These are phyloP conservation scores for Pulveroboletus frians DNA, from an alignment of 768 basidiomycete genomes.

Conservation along the genomic window DNA sequence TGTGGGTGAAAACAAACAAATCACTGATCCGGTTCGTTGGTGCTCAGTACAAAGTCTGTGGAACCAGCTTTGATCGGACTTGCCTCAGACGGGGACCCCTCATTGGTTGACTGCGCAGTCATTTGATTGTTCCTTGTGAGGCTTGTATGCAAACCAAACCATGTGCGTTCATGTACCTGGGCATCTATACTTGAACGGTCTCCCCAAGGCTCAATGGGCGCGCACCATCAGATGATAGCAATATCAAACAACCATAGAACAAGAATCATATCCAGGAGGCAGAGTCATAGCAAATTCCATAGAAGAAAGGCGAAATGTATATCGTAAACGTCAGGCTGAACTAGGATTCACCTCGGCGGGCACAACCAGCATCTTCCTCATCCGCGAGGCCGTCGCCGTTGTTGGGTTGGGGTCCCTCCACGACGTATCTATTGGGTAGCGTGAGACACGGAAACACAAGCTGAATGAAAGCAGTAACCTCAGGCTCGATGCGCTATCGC, in stretches of 20 bases:
- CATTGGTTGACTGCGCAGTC: slow-evolving; percentile 12
- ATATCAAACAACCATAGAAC: slow-evolving; percentile 1
- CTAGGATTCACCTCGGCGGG: slow-evolving; percentile 9
- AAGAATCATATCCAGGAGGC: not conserved
- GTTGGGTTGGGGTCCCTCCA: slow-evolving; percentile 1
- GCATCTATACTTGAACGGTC: not conserved
- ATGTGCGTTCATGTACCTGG: slow-evolving; percentile 22
- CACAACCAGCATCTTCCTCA: slow-evolving; percentile 3
- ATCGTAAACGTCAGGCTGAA: not conserved
- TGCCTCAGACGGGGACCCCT: slow-evolving; percentile 11
- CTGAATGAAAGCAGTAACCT: slow-evolving; percentile 11
- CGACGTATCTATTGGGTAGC: slow-evolving; percentile 11
- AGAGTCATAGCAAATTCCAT: slow-evolving; percentile 4
- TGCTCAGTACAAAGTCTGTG: not conserved
- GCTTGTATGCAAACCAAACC: slow-evolving; percentile 1
- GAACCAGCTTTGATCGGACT: slow-evolving; percentile 6
- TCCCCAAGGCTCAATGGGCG: not conserved
- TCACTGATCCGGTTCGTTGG: slow-evolving; percentile 7
- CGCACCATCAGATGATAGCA: not conserved
- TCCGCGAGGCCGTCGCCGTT: not conserved
- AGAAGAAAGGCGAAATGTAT: not conserved
- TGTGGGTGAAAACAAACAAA: slow-evolving; percentile 11
- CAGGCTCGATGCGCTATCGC: slow-evolving; percentile 1
- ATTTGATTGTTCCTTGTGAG: slow-evolving; percentile 7
- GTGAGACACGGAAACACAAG: slow-evolving; percentile 9